Evolutionary conservation across 2,329 filamentous ascomycete species (phyloP).

Genomic region (Apiospora pterosperma): DNA sequence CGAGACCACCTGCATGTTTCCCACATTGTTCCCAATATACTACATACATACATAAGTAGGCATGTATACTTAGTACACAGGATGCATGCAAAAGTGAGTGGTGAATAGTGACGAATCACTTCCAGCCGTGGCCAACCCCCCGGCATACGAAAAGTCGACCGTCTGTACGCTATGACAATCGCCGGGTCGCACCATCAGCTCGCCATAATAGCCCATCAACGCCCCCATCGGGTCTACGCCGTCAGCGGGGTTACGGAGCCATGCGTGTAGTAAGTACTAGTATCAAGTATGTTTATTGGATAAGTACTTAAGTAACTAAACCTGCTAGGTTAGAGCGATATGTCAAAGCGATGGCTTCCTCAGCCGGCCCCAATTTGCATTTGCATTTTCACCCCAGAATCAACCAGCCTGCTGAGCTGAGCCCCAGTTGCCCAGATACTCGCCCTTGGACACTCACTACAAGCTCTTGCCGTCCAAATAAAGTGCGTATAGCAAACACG

Average conservation of each 20-base stretch:
- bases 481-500: background rate
- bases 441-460: background rate
- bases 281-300: background rate
- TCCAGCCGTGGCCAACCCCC: background rate
- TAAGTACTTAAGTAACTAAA: background rate
- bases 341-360: background rate
- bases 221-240: background rate
- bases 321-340: background rate
- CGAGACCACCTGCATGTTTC: slow-evolving; percentile 1
- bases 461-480: background rate
- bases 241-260: background rate
- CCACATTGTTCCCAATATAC: background rate
- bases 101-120: background rate
- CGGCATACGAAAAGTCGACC: background rate
- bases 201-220: background rate
- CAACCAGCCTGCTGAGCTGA: no score
- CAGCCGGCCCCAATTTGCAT: background rate
- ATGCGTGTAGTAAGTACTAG: no score
- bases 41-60: background rate
- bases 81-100: no score
- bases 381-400: no score
- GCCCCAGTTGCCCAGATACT: background rate
- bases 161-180: background rate
- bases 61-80: no score
- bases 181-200: background rate